These are phyloP conservation scores for Naganishia randhawae DNA, from an alignment of 768 basidiomycete species.

Conservation along the genomic window DNA sequence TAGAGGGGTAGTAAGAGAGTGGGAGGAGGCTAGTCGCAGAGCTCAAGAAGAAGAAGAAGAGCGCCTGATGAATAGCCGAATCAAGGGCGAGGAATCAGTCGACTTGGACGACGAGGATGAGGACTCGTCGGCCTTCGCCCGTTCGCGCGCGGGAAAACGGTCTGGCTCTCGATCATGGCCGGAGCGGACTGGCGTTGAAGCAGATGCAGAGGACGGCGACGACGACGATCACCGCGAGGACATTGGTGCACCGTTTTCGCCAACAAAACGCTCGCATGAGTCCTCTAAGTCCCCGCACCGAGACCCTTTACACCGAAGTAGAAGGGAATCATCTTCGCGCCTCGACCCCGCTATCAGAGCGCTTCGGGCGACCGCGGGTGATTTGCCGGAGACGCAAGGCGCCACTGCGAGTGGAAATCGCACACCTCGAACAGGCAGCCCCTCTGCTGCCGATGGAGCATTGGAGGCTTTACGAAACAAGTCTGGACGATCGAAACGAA, in stretches of 20 bases:
- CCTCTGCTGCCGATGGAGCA: slow-evolving; percentile 25
- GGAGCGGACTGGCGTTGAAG: neutral
- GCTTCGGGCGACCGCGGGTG: slow-evolving; percentile 36
- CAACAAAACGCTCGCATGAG: neutral
- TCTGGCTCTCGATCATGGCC: slow-evolving; percentile 21
- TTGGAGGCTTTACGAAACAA: slow-evolving; percentile 23
- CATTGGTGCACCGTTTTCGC: slow-evolving; percentile 9
- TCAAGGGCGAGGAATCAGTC: slow-evolving; percentile 37
- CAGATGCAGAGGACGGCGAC: slow-evolving; percentile 23
- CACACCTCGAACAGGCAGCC: slow-evolving; percentile 24
- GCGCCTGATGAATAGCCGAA: slow-evolving; percentile 44
- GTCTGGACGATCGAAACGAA: slow-evolving; percentile 23
- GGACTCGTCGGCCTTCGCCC: slow-evolving; percentile 9
- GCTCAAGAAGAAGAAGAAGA: slow-evolving; percentile 51
- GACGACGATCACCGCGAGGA: slow-evolving; percentile 22
- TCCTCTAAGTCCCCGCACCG: slow-evolving; percentile 11
- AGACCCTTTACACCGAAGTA: neutral
- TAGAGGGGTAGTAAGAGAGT: slow-evolving; percentile 69
- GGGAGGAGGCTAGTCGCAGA: slow-evolving; percentile 59
- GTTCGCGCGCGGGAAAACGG: slow-evolving; percentile 19
- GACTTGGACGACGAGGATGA: slow-evolving; percentile 37
- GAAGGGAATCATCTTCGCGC: slow-evolving; percentile 36
- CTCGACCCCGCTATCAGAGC: slow-evolving; percentile 42
- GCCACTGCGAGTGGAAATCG: slow-evolving; percentile 28
- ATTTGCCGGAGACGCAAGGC: slow-evolving; percentile 13